phyloP scores from a whole-genome alignment of 2,329 filamentous ascomycete genomes.

The Pyrenochaeta sp. region DNA sequence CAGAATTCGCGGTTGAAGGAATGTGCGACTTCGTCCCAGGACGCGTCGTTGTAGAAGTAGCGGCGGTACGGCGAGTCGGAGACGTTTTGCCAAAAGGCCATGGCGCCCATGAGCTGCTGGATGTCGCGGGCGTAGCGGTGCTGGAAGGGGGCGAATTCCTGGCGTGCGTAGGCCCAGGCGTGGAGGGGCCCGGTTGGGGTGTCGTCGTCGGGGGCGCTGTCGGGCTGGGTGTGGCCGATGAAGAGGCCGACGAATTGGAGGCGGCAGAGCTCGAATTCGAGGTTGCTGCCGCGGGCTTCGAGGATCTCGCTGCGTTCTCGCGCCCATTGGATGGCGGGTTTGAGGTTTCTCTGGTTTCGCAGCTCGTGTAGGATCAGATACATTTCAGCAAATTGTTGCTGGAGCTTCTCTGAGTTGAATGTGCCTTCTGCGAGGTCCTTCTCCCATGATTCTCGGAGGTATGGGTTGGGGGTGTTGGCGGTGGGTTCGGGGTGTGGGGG shows the following conservation, averaged over 20 bases:
- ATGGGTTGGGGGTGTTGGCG: conserved; percentile 43
- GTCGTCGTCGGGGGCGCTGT: conserved; percentile 54
- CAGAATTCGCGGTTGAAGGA: conserved; percentile 96
- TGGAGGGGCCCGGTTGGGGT: conserved; percentile 58
- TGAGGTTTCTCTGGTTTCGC: conserved; percentile 72
- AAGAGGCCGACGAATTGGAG: conserved; percentile 92
- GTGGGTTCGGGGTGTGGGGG: conserved; percentile 51
- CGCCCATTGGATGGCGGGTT: conserved; percentile 89
- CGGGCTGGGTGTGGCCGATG: conserved; percentile 53
- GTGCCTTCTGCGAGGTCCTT: conserved; percentile 61
- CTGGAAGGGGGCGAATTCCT: conserved; percentile 77
- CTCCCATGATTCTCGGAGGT: conserved; percentile 45
- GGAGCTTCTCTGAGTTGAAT: conserved; percentile 72
- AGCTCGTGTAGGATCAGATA: conserved; percentile 86
- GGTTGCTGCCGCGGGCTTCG: conserved; percentile 83
- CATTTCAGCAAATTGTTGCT: conserved; percentile 85
- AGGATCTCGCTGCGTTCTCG: conserved; percentile 72
- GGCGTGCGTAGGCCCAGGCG: conserved; percentile 78
- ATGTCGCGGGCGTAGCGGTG: conserved; percentile 79
- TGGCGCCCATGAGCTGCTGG: conserved; percentile 78
- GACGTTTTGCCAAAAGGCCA: conserved; percentile 81
- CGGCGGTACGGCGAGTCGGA: conserved; percentile 76
- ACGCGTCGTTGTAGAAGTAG: conserved; percentile 76
- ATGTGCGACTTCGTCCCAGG: conserved; percentile 83
- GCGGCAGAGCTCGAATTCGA: conserved; percentile 93